Conservation (phyloP, 768 basidiomycete genomes). For the Lentinula boryana region DNA sequence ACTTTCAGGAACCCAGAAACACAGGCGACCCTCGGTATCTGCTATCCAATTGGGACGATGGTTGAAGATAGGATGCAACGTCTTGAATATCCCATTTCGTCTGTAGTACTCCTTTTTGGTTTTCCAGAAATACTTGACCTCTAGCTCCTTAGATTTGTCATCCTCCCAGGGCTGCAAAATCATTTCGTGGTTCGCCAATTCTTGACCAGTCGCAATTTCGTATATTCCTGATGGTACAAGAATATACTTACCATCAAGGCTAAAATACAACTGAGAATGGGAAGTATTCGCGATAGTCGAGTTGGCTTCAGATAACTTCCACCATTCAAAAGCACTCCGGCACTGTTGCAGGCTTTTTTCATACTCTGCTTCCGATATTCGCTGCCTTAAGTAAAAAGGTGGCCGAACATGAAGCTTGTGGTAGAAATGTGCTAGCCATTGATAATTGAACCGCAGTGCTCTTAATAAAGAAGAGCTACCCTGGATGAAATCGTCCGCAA, state of each 20-base stretch:
- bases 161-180: not conserved
- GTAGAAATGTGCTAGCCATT: not conserved
- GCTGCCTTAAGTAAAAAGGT: not conserved
- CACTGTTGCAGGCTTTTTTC: not conserved
- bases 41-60: not conserved
- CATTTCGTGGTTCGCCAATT: not conserved
- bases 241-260: not conserved
- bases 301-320: not conserved
- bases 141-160: not conserved
- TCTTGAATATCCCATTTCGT: not conserved
- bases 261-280: not conserved
- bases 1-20: not conserved
- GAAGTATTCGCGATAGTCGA: no score
- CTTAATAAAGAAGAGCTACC: not conserved
- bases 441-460: not conserved
- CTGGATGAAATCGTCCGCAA: not conserved
- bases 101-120: not conserved
- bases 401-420: not conserved
- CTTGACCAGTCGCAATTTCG: not conserved
- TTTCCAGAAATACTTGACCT: not conserved
- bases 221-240: not conserved
- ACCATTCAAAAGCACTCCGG: not conserved
- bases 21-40: not conserved
- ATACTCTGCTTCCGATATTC: not conserved
- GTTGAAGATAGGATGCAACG: not conserved